phyloP scores from a whole-genome alignment of 345 rosid genomes.

The Euphorbia lathyris region DNA sequence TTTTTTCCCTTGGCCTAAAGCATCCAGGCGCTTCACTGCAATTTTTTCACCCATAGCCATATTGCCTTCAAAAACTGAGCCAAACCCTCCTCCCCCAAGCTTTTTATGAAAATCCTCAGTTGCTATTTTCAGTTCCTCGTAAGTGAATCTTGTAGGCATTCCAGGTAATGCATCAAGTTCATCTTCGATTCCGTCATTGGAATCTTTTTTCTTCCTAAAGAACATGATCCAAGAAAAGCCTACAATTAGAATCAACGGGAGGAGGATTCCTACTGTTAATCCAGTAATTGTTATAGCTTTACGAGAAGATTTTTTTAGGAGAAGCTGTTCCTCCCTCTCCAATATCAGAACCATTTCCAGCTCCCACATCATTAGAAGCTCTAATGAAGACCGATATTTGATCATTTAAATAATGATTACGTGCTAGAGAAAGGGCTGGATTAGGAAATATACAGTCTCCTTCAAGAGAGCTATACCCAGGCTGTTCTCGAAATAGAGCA shows the following conservation, averaged over 20 bases:
- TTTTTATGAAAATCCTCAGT: constrained; percentile 10
- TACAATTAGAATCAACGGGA: background rate
- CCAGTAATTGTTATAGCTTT: background rate
- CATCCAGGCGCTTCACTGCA: constrained; percentile 13
- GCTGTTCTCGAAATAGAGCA: constrained; percentile 4
- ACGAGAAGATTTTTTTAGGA: no score
- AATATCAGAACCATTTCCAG: no score
- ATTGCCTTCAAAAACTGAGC: constrained; percentile 16
- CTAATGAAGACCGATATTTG: no score
- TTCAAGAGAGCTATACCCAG: no score
- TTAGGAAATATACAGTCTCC: no score
- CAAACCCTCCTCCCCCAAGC: constrained; percentile 19
- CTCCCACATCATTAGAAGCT: no score
- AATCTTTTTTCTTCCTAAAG: background rate
- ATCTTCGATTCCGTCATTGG: background rate
- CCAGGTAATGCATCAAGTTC: background rate
- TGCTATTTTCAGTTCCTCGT: background rate
- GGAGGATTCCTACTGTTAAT: background rate
- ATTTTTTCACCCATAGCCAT: constrained; percentile 5
- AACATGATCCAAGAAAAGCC: background rate
- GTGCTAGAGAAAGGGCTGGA: no score
- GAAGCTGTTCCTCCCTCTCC: no score
- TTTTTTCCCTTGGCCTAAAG: background rate
- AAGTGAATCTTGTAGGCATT: constrained; percentile 11
- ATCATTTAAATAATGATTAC: no score